Conservation (phyloP, 176 grass and related monocot genomes). For the Miscanthus lutarioriparius region DNA sequence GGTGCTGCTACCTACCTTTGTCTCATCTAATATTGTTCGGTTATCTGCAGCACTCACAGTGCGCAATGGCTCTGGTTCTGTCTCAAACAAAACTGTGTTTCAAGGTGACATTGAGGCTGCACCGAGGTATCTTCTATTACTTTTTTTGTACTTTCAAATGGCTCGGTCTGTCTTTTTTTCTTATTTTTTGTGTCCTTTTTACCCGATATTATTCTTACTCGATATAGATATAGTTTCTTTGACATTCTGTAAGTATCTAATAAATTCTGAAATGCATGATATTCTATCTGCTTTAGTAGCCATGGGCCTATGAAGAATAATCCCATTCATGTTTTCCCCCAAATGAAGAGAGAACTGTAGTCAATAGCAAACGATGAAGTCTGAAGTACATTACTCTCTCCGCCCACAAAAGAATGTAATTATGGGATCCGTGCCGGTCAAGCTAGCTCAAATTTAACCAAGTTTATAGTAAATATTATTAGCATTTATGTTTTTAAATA, state of each 20-base stretch:
- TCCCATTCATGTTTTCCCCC: background rate
- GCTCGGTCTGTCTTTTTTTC: background rate
- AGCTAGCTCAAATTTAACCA: no score
- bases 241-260: background rate
- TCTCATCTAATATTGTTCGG: background rate
- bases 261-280: background rate
- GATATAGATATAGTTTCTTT: background rate
- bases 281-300: background rate
- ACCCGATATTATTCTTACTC: background rate
- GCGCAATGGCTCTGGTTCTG: background rate
- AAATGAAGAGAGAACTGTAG: background rate
- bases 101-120: conserved; percentile 19
- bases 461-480: no score
- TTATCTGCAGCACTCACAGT: background rate
- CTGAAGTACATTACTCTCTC: no score
- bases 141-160: background rate
- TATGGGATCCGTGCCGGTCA: no score
- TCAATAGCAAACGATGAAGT: background rate
- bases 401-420: no score
- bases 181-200: background rate
- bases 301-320: background rate
- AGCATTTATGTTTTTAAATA: no score
- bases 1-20: background rate
- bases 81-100: conserved; percentile 39
- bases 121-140: conserved; percentile 41